Evolutionary conservation across 2,329 filamentous ascomycete genomes (phyloP).

Genomic region (Phialemonium atrogriseum): DNA sequence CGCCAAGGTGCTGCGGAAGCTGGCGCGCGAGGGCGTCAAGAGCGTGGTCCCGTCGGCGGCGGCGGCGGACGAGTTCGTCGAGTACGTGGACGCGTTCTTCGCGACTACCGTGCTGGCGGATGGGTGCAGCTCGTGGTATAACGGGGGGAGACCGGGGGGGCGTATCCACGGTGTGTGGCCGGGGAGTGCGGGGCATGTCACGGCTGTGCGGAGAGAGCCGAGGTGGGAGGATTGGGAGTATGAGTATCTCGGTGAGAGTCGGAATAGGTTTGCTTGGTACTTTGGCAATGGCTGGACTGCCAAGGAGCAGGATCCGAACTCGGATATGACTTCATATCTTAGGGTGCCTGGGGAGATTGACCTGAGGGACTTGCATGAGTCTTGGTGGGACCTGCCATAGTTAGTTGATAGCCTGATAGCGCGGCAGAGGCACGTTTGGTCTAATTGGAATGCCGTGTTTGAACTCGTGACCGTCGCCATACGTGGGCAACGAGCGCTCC

Average conservation of each 20-base stretch:
- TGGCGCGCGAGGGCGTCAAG: slow-evolving; percentile 56
- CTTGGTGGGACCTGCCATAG: slow-evolving; percentile 49
- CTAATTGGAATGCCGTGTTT: no score
- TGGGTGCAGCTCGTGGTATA: slow-evolving; percentile 65
- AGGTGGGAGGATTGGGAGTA: slow-evolving; percentile 50
- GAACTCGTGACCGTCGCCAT: no score
- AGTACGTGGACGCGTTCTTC: slow-evolving; percentile 51
- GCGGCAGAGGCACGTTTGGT: no score
- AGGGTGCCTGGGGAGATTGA: slow-evolving; percentile 47
- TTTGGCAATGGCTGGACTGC: slow-evolving; percentile 61
- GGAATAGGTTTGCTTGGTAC: slow-evolving; percentile 50
- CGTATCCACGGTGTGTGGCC: slow-evolving; percentile 64
- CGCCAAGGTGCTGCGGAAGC: slow-evolving; percentile 60
- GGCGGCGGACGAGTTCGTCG: slow-evolving; percentile 56
- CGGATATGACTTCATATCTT: slow-evolving; percentile 58
- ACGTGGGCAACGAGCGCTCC: no score
- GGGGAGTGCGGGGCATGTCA: slow-evolving; percentile 55
- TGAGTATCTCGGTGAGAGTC: slow-evolving; percentile 32
- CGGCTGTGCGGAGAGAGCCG: slow-evolving; percentile 45
- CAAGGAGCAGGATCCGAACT: slow-evolving; percentile 45
- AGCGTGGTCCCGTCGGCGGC: slow-evolving; percentile 46
- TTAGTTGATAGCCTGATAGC: no score
- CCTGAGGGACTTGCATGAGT: slow-evolving; percentile 56
- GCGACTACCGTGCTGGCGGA: slow-evolving; percentile 46
- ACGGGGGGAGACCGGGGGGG: slow-evolving; percentile 53